Conservation (phyloP, 2,329 filamentous ascomycete genomes). For the Phialemonium atrogriseum region DNA sequence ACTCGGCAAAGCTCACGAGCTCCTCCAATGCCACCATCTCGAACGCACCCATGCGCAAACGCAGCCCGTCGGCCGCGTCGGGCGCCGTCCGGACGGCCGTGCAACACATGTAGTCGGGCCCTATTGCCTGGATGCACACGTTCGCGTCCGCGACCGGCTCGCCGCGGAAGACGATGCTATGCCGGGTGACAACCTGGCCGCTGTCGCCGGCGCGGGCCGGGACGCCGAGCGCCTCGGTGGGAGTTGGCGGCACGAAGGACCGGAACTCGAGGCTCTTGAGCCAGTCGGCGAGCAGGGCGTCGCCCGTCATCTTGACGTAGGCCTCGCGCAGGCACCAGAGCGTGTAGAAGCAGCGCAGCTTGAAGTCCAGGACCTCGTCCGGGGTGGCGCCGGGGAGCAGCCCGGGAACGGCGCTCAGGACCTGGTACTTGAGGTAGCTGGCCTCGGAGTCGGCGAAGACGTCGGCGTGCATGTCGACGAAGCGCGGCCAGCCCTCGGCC, state of each 20-base stretch:
- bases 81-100: slow-evolving; percentile 37
- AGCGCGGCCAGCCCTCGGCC: slow-evolving; percentile 51
- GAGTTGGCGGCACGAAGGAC: slow-evolving; percentile 47
- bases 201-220: slow-evolving; percentile 8
- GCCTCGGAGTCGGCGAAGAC: slow-evolving; percentile 59
- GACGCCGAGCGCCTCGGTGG: slow-evolving; percentile 14
- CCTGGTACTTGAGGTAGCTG: slow-evolving; percentile 47
- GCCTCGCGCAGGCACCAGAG: slow-evolving; percentile 75
- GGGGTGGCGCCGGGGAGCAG: slow-evolving; percentile 17
- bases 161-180: slow-evolving; percentile 32
- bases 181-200: slow-evolving; percentile 20
- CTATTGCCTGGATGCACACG: slow-evolving; percentile 33
- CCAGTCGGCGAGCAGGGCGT: slow-evolving; percentile 68
- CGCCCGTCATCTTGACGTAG: slow-evolving; percentile 76
- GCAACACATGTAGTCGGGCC: slow-evolving; percentile 45
- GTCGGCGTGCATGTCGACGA: slow-evolving; percentile 64
- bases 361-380: slow-evolving; percentile 43
- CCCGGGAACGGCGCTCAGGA: slow-evolving; percentile 17
- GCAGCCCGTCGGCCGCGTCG: slow-evolving; percentile 26
- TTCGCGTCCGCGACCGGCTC: slow-evolving; percentile 29
- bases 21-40: slow-evolving; percentile 34
- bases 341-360: slow-evolving; percentile 64
- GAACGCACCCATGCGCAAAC: slow-evolving; percentile 31
- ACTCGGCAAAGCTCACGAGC: slow-evolving; percentile 36
- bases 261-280: slow-evolving; percentile 62